These are phyloP conservation scores for Chalaropsis ovoidea DNA, from an alignment of 2,329 filamentous ascomycete genomes.

Conservation along the genomic window DNA sequence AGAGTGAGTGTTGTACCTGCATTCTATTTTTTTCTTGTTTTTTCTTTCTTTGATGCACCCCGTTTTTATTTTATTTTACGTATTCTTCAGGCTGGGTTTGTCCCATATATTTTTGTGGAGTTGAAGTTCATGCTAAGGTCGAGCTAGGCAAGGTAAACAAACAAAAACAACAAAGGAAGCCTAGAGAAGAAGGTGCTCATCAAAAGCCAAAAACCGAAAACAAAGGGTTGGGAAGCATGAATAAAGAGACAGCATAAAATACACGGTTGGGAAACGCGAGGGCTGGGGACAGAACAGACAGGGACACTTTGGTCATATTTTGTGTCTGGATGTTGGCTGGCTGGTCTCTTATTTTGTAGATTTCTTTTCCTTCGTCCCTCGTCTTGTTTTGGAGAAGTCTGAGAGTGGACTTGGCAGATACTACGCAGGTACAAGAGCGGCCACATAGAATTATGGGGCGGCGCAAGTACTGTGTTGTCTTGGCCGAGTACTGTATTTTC, in stretches of 20 bases:
- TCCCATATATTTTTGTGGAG: not conserved
- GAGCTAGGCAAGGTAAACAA: slow-evolving; percentile 1
- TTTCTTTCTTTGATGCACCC: not conserved
- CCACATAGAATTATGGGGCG: not conserved
- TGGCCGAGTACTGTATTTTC: not conserved
- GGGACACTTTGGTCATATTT: not conserved
- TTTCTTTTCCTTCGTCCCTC: not conserved
- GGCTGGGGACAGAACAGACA: too few species aligned
- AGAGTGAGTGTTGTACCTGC: not conserved
- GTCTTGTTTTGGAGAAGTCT: not conserved
- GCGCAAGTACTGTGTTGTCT: not conserved
- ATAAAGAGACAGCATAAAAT: not conserved
- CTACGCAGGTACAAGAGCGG: slow-evolving; percentile 4
- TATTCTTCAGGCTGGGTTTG: slow-evolving; percentile 4
- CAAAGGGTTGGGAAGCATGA: not conserved
- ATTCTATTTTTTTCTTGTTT: not conserved
- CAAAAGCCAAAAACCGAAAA: not conserved
- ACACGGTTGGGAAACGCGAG: not conserved
- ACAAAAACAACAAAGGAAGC: not conserved
- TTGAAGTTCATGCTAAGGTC: not conserved
- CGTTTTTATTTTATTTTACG: not conserved
- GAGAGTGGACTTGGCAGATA: not conserved
- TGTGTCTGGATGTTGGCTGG: too few species aligned
- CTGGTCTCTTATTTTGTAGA: not conserved
- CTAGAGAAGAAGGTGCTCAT: not conserved